phyloP scores from a whole-genome alignment of 495 filamentous ascomycete species.

The Xylaria nigripes region DNA sequence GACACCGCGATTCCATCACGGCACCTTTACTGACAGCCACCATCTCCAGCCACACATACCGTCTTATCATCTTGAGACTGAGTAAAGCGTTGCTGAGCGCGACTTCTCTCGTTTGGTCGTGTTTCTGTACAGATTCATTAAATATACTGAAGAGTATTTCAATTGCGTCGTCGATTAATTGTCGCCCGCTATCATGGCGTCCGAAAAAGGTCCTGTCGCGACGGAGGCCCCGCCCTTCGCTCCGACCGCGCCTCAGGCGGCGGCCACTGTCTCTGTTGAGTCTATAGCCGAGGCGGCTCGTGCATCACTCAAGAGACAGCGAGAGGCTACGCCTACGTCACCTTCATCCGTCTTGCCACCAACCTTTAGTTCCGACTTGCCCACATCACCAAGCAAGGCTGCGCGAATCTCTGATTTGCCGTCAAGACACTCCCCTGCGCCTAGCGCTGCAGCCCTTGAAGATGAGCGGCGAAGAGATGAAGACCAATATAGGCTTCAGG shows the following conservation, averaged over 20 bases:
- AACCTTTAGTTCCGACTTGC: constrained; percentile 32
- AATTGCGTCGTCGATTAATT: constrained; percentile 14
- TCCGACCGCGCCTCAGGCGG: constrained; percentile 24
- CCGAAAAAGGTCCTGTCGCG: constrained; percentile 38
- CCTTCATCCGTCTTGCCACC: constrained; percentile 29
- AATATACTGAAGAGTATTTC: constrained; percentile 15
- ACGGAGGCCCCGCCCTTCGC: constrained; percentile 37
- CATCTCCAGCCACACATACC: constrained; percentile 45
- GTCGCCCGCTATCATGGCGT: constrained; percentile 31
- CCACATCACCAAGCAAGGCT: constrained; percentile 47
- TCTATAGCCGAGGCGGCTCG: constrained; percentile 26
- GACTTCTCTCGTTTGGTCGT: constrained; percentile 22
- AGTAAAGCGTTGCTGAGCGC: constrained; percentile 35
- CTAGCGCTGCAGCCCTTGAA: constrained; percentile 47
- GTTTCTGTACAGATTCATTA: constrained; percentile 12
- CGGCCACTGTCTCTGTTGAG: constrained; percentile 24
- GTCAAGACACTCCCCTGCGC: constrained; percentile 40
- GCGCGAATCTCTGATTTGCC: constrained; percentile 38
- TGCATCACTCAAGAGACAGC: constrained; percentile 41
- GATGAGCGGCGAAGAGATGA: constrained; percentile 46
- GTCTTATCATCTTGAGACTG: constrained; percentile 26
- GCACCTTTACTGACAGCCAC: constrained; percentile 36
- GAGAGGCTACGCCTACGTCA: constrained; percentile 38
- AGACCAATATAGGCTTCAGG: constrained; percentile 35
- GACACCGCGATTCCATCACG: constrained; percentile 13